Evolutionary conservation across 495 filamentous ascomycete species (phyloP), one percentile per base, ranked within the genome.

Genomic region (Monascus purpureus): DNA sequence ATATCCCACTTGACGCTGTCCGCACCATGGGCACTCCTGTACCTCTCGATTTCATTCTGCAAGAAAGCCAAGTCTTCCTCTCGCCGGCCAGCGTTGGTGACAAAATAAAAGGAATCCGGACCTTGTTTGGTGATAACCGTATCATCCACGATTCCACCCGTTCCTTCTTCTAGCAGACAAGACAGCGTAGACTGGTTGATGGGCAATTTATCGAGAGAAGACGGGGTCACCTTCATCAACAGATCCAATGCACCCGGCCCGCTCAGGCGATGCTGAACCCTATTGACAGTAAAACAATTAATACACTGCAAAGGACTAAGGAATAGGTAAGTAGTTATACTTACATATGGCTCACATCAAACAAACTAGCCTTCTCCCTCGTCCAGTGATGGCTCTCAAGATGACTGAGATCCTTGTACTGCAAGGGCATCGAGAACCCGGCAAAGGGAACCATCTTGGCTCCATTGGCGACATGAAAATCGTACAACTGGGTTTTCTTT

Each of bases 381-480:
- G 90, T 94, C 73, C 83, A 93, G 37, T 72, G 60, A 59, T 97
- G 90, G 40, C 81, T 88, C 29, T 80, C 75, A 31, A 67, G 66
- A 41, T 93, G 72, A 46, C 72, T 71, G 37, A 82, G 64, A 39
- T 76, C 75, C 15, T 63, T 48, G 58, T 96, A 97, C 42, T 86
- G 77, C 16, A 97, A 72, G 12, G 90, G 92, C 90, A 97, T 96
- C 32, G 68, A 65, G 61, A 75, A 96, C 39, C 86, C 87, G 34
- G 80, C 88, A 50, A 94, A 97, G n/a, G 82, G 82, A 33, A 96
- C 87, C 77, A 97, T 93, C 58, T 92, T 94, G 25, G 69, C 90
- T 41, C 83, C 84, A 49, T 82, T 58, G 19, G 61, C 56, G 32
- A 84, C 40, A 52, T 97, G 88, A 15, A 96, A 61, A 44, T 87